Percentiles rank a stretch among this genome's conserved stretches.
Evolutionary conservation across 192 early-diverging fungal species (phyloP).

Genomic region (Backusella psychrophila): DNA sequence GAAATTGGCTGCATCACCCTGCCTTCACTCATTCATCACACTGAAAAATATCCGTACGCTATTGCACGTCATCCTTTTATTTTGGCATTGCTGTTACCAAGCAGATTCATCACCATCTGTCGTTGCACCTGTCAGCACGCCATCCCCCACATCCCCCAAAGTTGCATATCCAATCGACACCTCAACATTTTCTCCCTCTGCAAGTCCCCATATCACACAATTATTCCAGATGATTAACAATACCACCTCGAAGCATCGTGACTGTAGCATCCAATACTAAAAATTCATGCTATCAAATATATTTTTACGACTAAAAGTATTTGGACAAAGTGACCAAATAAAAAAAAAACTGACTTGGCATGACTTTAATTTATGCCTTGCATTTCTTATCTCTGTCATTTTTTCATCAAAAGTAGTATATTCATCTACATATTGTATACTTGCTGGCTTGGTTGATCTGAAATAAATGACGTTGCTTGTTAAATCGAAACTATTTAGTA

Average conservation of each 20-base stretch:
- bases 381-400: too few species aligned
- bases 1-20: slow-evolving; percentile 25
- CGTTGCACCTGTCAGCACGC: neutral
- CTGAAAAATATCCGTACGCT: slow-evolving; percentile 19
- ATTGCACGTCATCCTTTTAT: slow-evolving; percentile 17
- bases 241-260: neutral
- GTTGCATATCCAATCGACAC: slow-evolving; percentile 21
- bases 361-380: too few species aligned
- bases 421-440: too few species aligned
- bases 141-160: neutral
- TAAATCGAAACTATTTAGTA: too few species aligned
- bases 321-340: too few species aligned
- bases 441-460: too few species aligned
- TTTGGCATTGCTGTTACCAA: neutral
- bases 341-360: too few species aligned
- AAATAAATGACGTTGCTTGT: too few species aligned
- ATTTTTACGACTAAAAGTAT: too few species aligned
- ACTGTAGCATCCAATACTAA: neutral
- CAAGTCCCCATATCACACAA: slow-evolving; percentile 13
- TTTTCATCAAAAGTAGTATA: too few species aligned
- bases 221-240: slow-evolving; percentile 18
- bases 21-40: slow-evolving; percentile 28
- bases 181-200: slow-evolving; percentile 18
- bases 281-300: neutral
- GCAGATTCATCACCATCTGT: slow-evolving; percentile 10